Conservation (phyloP, 2,329 filamentous ascomycete species). For the Fusarium sambucinum region DNA sequence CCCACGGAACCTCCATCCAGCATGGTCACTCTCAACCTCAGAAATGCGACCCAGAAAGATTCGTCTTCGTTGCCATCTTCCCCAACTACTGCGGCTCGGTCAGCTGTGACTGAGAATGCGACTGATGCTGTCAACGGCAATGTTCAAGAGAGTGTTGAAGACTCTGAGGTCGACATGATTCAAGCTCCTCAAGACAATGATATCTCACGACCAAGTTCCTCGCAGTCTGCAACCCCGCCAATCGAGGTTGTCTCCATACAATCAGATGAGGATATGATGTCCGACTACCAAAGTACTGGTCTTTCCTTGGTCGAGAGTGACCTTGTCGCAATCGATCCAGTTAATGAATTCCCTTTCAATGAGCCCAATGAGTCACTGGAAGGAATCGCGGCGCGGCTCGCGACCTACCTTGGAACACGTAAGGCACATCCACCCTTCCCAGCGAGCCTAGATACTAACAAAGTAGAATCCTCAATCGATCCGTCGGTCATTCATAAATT, state of each 20-base stretch:
- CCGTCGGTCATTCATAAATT: conserved; percentile 60
- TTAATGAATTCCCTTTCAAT: conserved; percentile 61
- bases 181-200: conserved; percentile 40
- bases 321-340: conserved; percentile 55
- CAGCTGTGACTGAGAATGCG: conserved; percentile 2
- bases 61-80: conserved; percentile 60
- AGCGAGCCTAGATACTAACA: conserved; percentile 34
- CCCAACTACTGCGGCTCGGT: conserved; percentile 49
- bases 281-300: conserved; percentile 52
- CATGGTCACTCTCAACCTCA: conserved; percentile 71
- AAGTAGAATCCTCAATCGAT: conserved; percentile 57
- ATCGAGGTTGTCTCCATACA: conserved; percentile 58
- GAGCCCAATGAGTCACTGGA: conserved; percentile 49
- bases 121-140: conserved; percentile 40
- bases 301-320: conserved; percentile 43
- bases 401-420: conserved; percentile 54
- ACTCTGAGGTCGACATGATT: conserved; percentile 56
- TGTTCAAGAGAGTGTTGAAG: conserved; percentile 62
- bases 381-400: conserved; percentile 53
- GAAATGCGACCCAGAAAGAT: conserved; percentile 59
- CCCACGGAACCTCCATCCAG: conserved; percentile 60
- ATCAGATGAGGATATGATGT: conserved; percentile 53
- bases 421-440: conserved; percentile 19
- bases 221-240: conserved; percentile 59
- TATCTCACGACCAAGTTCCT: conserved; percentile 53